Conservation (phyloP, 2,329 filamentous ascomycete species). For the Fusarium sp. region DNA sequence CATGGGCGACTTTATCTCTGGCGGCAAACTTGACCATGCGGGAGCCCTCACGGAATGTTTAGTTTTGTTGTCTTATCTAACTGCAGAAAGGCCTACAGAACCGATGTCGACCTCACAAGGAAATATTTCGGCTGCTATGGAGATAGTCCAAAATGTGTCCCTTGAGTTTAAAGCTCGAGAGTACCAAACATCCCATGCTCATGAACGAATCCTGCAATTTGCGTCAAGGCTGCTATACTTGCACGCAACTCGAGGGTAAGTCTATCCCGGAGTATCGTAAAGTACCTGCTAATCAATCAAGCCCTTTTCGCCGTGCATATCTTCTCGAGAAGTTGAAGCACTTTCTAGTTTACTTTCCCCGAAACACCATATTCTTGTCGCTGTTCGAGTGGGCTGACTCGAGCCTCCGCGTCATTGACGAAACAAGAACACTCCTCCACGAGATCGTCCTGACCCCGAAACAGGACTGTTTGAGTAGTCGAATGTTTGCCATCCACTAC, state of each 20-base stretch:
- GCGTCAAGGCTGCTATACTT: slow-evolving; percentile 73
- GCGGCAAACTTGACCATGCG: slow-evolving; percentile 60
- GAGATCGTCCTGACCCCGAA: slow-evolving; percentile 58
- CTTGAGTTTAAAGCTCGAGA: slow-evolving; percentile 55
- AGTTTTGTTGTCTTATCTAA: slow-evolving; percentile 75
- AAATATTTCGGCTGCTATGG: slow-evolving; percentile 64
- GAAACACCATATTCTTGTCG: slow-evolving; percentile 79
- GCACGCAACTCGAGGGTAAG: slow-evolving; percentile 70
- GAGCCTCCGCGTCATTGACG: slow-evolving; percentile 78
- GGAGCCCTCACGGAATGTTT: slow-evolving; percentile 69
- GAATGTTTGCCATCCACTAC: slow-evolving; percentile 63
- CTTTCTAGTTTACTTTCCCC: slow-evolving; percentile 74
- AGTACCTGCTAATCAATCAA: slow-evolving; percentile 46
- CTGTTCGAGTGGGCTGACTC: slow-evolving; percentile 80
- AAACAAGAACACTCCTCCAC: slow-evolving; percentile 74
- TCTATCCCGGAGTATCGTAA: not conserved
- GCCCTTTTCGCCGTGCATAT: slow-evolving; percentile 74
- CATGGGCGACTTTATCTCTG: slow-evolving; percentile 67
- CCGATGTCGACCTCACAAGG: slow-evolving; percentile 62
- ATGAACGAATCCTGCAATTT: slow-evolving; percentile 76
- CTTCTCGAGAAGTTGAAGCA: slow-evolving; percentile 70
- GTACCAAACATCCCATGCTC: slow-evolving; percentile 49
- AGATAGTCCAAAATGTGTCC: slow-evolving; percentile 55
- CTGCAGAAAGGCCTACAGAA: slow-evolving; percentile 55
- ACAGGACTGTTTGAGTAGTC: slow-evolving; percentile 57